Evolutionary conservation across 495 filamentous ascomycete genomes (phyloP), one percentile per base, ranked within the genome.

Genomic region (Tirmania nivea): DNA sequence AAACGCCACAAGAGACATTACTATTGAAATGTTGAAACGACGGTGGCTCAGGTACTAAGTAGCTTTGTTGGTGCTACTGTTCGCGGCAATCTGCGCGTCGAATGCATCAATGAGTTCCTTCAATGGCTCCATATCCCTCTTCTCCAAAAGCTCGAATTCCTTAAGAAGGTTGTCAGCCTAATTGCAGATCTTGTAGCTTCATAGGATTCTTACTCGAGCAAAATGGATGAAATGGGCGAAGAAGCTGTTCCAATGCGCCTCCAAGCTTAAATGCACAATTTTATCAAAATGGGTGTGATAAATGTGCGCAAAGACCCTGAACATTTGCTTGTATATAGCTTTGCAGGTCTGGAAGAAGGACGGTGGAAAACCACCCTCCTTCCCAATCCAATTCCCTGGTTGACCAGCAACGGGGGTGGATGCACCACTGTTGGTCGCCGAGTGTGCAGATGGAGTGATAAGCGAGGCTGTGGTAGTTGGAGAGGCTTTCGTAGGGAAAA

Each of bases 281-380:
- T 78, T 74, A 51, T 76, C 64, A 70, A 75, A 80, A 67, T 80
- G 77, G 6, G 73, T 72, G 57, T 79, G 77, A 60, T 80, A 80
- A 34, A 80, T 68, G 65, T 86, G 81, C 8, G 82, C 81, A 60
- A 85, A 86, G 65, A 81, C 79, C 49, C 81, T 78, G 68, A 84
- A 82, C 76, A 86, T 86, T 65, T 86, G 81, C 66, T 81, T 81
- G 71, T 80, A 83, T 62, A 84, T 82, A 52, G 76, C 80, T 60
- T 78, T 78, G 63, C 78, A 77, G 56, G 84, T 81, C 54, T 73
- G 70, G 64, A 81, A 77, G 63, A 83, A 84, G n/a, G 71, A 73
- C 59, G 75, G 78, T 1, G 81, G 81, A 66, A 86, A 86, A 17
- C 82, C 81, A 47, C 76, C 78, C n/a, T 74, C 72, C 64, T 82